Evolutionary conservation across 1,284 basidiomycete species (phyloP), one percentile per base, ranked within the genome.

Genomic region (Volvariella volvacea): DNA sequence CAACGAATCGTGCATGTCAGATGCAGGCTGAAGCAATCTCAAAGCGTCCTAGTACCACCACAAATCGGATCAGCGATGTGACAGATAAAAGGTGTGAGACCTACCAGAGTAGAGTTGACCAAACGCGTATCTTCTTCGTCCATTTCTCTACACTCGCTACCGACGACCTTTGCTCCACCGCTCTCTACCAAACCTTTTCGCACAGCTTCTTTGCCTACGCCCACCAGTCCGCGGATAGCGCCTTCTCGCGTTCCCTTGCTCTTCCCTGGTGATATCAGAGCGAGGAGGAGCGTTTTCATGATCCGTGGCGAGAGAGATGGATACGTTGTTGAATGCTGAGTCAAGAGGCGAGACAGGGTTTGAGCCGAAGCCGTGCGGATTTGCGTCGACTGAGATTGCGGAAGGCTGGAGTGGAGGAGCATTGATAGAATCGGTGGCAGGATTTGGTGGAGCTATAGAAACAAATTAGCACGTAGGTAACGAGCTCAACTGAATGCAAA

Each of bases 381-480:
- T 39, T 82, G 80, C 0, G 73, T 72, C 4, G 70, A 63, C 47
- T 78, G 75, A 9, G 68, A 67, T 47, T 67, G 70, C 1, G 78
- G 86, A 4, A 96, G 77, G 7, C 85, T 78, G 0, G 91, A 88
- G 47, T 95, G 90, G 4, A 98, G 74, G 41, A 98, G 78, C 49
- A 88, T 86, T 2, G 94, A 95, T 20, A 99, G 80, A 33, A 97
- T 78, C 0, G 93, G 87, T 0, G 94, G 94, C 9, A 99, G 79
- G 39, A 98, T 77, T 83, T 98, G 95, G 58, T 98, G 95, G 3
- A 99, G 73, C 88, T 95, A 47, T 9, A 41, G 15, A 39, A 42
- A 39, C 14, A 37, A n/a, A n/a, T n/a, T n/a, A n/a, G n/a, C n/a
- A n/a, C n/a, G 43, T 39, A 36, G 34, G n/a, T 44, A 32, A 34